These are phyloP conservation scores for Penicillium sclerotigenum DNA, from an alignment of 2,329 filamentous ascomycete genomes.

Conservation along the genomic window DNA sequence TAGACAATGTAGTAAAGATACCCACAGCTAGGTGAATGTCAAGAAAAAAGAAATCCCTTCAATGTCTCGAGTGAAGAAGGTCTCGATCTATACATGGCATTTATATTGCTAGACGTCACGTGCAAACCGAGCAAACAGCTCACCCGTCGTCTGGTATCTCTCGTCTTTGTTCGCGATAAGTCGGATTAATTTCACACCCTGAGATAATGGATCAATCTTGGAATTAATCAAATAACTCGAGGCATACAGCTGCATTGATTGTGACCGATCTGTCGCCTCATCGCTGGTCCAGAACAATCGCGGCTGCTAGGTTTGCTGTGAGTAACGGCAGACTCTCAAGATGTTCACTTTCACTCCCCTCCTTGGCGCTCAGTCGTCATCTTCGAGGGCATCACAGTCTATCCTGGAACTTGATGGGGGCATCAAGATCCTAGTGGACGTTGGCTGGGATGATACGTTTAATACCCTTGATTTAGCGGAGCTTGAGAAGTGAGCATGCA, in stretches of 20 bases:
- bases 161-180: neutral
- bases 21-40: too few relatives aligned
- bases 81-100: neutral
- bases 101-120: neutral
- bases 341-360: slow-evolving; percentile 98
- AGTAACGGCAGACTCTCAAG: slow-evolving; percentile 16
- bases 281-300: slow-evolving; percentile 1
- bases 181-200: neutral
- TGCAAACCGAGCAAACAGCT: slow-evolving; percentile 2
- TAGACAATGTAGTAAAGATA: neutral
- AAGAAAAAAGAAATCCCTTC: too few relatives aligned
- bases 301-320: slow-evolving; percentile 8
- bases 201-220: neutral
- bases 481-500: slow-evolving; percentile 71
- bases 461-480: slow-evolving; percentile 77
- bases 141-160: neutral
- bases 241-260: slow-evolving; percentile 3
- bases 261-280: neutral
- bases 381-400: slow-evolving; percentile 87
- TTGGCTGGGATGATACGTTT: slow-evolving; percentile 94
- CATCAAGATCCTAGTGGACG: slow-evolving; percentile 89
- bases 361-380: slow-evolving; percentile 77
- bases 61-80: neutral
- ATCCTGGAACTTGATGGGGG: slow-evolving; percentile 94
- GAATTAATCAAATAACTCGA: neutral